A percentile compares a stretch with the other conserved stretches of the same genome.
These are phyloP conservation scores for Zygoascus meyerae DNA, from an alignment of 1,139 yeast species.

Conservation along the genomic window DNA sequence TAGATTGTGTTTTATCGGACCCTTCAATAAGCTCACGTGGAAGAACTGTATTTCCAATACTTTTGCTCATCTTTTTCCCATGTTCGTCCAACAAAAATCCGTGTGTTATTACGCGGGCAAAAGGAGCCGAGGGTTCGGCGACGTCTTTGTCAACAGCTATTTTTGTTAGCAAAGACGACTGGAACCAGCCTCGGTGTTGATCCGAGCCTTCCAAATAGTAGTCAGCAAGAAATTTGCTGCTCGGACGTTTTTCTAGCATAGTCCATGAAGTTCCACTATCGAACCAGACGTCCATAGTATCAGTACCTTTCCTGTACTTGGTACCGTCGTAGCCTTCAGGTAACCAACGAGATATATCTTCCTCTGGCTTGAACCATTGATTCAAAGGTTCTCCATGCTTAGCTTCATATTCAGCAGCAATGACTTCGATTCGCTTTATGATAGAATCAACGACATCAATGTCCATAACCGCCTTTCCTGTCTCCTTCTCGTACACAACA, in stretches of 20 bases:
- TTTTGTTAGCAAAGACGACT: conserved; percentile 80
- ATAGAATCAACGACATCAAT: conserved; percentile 48
- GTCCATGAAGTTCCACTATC: conserved; percentile 97
- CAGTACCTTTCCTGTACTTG: conserved; percentile 58
- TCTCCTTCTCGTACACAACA: conserved; percentile 57
- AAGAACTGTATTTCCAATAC: conserved; percentile 73
- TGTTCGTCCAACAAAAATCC: conserved; percentile 87
- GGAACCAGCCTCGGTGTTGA: conserved; percentile 99
- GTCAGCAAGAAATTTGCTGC: conserved; percentile 49
- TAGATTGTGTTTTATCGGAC: conserved; percentile 49
- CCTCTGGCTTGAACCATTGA: conserved; percentile 51
- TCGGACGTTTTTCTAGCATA: conserved; percentile 39
- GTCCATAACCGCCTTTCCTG: conserved; percentile 55
- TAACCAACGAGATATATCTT: conserved; percentile 62
- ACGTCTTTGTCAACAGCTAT: conserved; percentile 41
- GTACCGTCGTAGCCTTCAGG: conserved; percentile 43
- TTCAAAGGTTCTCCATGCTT: conserved; percentile 28
- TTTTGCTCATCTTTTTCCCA: conserved; percentile 90
- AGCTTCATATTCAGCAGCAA: neutral
- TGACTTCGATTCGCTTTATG: conserved; percentile 46
- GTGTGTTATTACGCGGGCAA: conserved; percentile 72
- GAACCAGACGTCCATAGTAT: conserved; percentile 99
- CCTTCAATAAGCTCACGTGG: conserved; percentile 61
- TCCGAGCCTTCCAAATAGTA: conserved; percentile 91
- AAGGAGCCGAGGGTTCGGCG: conserved; percentile 49